A percentile compares a stretch with the other conserved stretches of the same genome.
Conservation (phyloP, 169 alveolate species). For the Eimeria necatrix region DNA sequence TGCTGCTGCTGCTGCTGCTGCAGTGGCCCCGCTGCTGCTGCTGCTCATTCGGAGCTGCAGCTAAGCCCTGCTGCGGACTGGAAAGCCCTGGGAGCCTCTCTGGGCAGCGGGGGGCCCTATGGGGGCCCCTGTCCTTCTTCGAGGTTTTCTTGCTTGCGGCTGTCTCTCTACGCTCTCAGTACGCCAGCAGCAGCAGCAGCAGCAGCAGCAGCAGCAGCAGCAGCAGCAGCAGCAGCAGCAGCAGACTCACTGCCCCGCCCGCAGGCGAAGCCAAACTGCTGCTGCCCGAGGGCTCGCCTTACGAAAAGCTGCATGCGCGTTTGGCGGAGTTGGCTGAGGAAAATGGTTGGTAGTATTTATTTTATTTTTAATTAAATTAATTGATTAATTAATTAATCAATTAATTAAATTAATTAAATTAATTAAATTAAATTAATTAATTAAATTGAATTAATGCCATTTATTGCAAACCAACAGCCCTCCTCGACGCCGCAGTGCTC, state of each 20-base stretch:
- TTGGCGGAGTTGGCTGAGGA: neutral
- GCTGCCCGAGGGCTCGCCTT: conserved; percentile 41
- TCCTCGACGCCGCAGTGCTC: conserved; percentile 62
- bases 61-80: neutral
- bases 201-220: neutral
- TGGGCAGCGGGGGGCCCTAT: conserved; percentile 42
- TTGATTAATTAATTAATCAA: neutral
- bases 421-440: too few relatives aligned
- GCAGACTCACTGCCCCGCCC: neutral
- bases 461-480: conserved; percentile 1
- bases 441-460: too few relatives aligned
- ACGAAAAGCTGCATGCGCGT: conserved; percentile 26
- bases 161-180: conserved; percentile 70
- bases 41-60: neutral
- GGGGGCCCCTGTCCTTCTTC: conserved; percentile 65
- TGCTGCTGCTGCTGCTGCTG: neutral
- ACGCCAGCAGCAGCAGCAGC: neutral
- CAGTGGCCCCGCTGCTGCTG: neutral
- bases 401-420: neutral
- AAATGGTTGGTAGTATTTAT: conserved; percentile 10
- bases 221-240: neutral
- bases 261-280: conserved; percentile 13
- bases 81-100: conserved; percentile 5
- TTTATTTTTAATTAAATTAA: too few relatives aligned
- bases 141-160: conserved; percentile 25